phyloP scores from a whole-genome alignment of 2,329 filamentous ascomycete species.

The Penicillium glabrum region DNA sequence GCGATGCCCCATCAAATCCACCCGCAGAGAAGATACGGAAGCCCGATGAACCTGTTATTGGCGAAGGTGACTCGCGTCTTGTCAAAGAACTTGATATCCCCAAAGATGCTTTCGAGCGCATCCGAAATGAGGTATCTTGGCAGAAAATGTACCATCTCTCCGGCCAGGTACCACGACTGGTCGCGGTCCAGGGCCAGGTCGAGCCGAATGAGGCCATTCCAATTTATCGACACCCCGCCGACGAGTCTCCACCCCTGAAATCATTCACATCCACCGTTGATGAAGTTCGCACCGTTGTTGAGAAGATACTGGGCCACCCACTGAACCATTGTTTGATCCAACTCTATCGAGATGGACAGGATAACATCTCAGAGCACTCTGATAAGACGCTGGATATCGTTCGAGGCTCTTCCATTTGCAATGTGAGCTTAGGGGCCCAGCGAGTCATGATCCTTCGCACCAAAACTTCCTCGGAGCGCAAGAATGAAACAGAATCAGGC shows the following conservation, averaged over 20 bases:
- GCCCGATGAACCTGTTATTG: conserved; percentile 48
- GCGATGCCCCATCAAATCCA: background rate
- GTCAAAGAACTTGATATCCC: conserved; percentile 67
- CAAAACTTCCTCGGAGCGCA: conserved; percentile 47
- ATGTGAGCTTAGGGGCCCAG: conserved; percentile 89
- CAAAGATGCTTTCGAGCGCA: conserved; percentile 62
- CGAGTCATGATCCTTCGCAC: conserved; percentile 86
- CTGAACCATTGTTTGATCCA: conserved; percentile 94
- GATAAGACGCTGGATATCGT: conserved; percentile 95
- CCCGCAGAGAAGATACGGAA: background rate
- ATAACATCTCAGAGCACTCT: conserved; percentile 94
- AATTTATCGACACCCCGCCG: conserved; percentile 91
- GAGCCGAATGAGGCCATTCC: conserved; percentile 69
- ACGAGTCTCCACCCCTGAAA: conserved; percentile 76
- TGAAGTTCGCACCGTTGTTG: conserved; percentile 66
- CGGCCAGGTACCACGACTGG: conserved; percentile 85
- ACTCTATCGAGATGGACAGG: conserved; percentile 81
- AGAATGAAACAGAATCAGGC: conserved; percentile 33
- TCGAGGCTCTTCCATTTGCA: conserved; percentile 78
- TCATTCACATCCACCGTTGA: conserved; percentile 74
- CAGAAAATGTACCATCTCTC: conserved; percentile 90
- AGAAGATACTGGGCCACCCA: conserved; percentile 71
- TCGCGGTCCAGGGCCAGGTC: conserved; percentile 81
- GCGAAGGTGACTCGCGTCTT: conserved; percentile 78
- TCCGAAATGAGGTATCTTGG: conserved; percentile 79